A percentile compares a stretch with the other conserved stretches of the same genome.
These are phyloP conservation scores for Solanum aculeatissimum DNA, from an alignment of 305 asterid genomes.

Conservation along the genomic window DNA sequence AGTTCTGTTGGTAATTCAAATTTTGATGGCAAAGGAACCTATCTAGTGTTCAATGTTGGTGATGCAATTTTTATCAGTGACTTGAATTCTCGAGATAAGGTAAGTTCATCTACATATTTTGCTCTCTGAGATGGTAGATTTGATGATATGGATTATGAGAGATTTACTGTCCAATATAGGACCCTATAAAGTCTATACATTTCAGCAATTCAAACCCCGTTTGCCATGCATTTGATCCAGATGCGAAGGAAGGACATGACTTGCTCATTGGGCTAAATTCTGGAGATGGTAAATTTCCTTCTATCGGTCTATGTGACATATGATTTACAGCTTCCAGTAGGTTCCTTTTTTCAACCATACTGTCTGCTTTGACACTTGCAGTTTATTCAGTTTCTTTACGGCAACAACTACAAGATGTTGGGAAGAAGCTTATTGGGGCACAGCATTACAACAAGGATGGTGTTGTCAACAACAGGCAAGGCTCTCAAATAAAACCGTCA, in stretches of 20 bases:
- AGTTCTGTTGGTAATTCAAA: conserved; percentile 47
- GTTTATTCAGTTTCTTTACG: conserved; percentile 90
- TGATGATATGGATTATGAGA: conserved; percentile 26
- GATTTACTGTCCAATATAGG: conserved; percentile 47
- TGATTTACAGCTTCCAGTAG: background rate
- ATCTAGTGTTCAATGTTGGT: conserved; percentile 90
- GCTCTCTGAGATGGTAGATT: background rate
- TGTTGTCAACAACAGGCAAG: conserved; percentile 71
- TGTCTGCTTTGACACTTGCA: conserved; percentile 23
- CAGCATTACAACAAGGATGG: conserved; percentile 98
- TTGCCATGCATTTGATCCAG: conserved; percentile 98
- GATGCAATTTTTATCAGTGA: conserved; percentile 93
- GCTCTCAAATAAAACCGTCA: background rate
- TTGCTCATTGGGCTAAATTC: conserved; percentile 86
- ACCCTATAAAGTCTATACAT: conserved; percentile 90
- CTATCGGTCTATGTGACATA: background rate
- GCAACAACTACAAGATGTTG: conserved; percentile 92
- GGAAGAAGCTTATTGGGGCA: conserved; percentile 97
- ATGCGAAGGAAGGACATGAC: conserved; percentile 96
- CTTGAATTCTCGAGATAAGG: conserved; percentile 97
- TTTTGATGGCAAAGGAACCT: conserved; percentile 96
- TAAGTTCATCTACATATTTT: conserved; percentile 17
- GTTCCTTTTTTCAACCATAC: conserved; percentile 1
- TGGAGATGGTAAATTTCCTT: conserved; percentile 67
- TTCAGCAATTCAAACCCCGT: conserved; percentile 89